Percentiles rank a stretch among this genome's conserved stretches.
Conservation (phyloP, 1,284 basidiomycete genomes). For the Mrakiaceae sp. region DNA sequence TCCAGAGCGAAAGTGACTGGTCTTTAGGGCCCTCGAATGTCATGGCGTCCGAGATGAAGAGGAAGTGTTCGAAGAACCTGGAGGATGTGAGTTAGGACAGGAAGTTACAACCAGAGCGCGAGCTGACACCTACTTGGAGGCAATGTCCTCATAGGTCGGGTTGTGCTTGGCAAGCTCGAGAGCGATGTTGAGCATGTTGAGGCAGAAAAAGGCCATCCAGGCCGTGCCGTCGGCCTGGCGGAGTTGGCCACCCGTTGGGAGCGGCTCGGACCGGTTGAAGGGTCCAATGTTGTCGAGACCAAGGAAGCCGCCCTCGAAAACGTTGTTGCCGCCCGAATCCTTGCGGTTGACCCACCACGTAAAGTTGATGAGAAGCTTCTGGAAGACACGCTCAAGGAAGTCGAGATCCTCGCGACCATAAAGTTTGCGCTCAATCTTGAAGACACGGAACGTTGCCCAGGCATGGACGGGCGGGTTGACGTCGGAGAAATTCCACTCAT, state of each 20-base stretch:
- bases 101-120: constrained; percentile 3
- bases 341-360: constrained; percentile 99
- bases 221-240: constrained; percentile 96
- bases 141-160: constrained; percentile 94
- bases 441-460: constrained; percentile 93
- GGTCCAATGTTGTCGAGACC: constrained; percentile 96
- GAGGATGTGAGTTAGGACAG: background rate
- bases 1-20: constrained; percentile 70
- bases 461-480: constrained; percentile 97
- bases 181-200: constrained; percentile 96
- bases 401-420: constrained; percentile 78
- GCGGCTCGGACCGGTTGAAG: constrained; percentile 93
- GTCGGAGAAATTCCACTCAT: constrained; percentile 98
- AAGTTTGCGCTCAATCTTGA: constrained; percentile 95
- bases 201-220: constrained; percentile 98
- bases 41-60: constrained; percentile 96
- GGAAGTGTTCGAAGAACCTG: constrained; percentile 62
- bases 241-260: constrained; percentile 81
- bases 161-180: constrained; percentile 97
- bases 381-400: constrained; percentile 96
- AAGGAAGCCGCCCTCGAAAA: constrained; percentile 96
- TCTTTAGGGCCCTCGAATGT: constrained; percentile 69
- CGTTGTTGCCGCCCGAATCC: constrained; percentile 84
- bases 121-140: constrained; percentile 61
- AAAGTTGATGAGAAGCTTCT: constrained; percentile 91